Conservation (phyloP, 169 alveolate species). For the Toxoplasma gondii region DNA sequence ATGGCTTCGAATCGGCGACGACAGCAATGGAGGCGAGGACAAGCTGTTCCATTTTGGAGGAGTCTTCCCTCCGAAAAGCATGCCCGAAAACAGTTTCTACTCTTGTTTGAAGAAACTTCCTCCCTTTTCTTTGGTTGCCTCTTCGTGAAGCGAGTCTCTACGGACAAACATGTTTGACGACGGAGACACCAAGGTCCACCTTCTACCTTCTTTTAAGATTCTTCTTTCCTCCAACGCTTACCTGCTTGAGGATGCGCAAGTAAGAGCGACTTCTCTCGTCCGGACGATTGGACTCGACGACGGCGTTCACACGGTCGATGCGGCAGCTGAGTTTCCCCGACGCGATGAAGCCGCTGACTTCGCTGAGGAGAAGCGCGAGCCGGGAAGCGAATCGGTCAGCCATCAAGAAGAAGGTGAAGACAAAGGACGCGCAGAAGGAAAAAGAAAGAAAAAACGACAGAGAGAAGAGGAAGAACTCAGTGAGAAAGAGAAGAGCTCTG, state of each 20-base stretch:
- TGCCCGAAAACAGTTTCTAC: too few relatives aligned
- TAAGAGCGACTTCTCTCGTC: conserved; percentile 90
- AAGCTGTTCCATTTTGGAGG: too few relatives aligned
- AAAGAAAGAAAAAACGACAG: neutral
- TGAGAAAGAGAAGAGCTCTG: neutral
- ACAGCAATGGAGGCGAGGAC: too few relatives aligned
- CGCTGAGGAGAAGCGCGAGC: conserved; percentile 70
- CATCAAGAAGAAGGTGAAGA: neutral
- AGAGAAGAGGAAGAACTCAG: neutral
- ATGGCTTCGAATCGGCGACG: too few relatives aligned
- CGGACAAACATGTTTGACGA: too few relatives aligned
- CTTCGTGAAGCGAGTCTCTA: too few relatives aligned
- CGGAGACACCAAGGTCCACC: too few relatives aligned
- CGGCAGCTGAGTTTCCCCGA: conserved; percentile 93
- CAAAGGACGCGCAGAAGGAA: neutral
- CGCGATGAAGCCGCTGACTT: conserved; percentile 90
- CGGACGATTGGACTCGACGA: conserved; percentile 90
- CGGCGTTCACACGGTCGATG: conserved; percentile 95
- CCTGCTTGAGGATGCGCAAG: conserved; percentile 86
- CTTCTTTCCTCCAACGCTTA: neutral
- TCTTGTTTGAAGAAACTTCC: neutral
- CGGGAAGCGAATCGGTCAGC: neutral
- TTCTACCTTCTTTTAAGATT: too few relatives aligned
- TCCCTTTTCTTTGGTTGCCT: too few relatives aligned
- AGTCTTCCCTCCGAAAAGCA: too few relatives aligned